Evolutionary conservation across 148 eudicot genomes (phyloP).

Genomic region (Agrostemma githago): DNA sequence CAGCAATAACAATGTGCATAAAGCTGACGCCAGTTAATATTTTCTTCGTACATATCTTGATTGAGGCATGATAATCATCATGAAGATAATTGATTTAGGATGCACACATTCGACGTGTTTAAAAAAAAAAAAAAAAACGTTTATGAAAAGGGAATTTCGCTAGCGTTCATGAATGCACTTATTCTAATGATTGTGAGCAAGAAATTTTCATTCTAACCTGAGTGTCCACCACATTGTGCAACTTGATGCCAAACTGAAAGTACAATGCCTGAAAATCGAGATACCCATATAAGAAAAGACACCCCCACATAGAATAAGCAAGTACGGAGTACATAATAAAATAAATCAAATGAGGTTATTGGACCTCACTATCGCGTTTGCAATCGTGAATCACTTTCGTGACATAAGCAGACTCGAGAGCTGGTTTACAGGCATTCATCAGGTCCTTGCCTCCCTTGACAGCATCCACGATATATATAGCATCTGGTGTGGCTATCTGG

Average conservation of each 20-base stretch:
- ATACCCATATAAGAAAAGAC: neutral
- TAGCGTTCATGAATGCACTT: too few species aligned
- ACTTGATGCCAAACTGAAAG: constrained; percentile 30
- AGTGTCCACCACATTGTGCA: constrained; percentile 30
- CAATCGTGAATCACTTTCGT: constrained; percentile 32
- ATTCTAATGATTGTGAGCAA: too few species aligned
- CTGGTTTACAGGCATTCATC: constrained; percentile 28
- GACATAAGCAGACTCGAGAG: constrained; percentile 30
- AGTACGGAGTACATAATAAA: neutral
- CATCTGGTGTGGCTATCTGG: constrained; percentile 26
- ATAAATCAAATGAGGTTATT: neutral
- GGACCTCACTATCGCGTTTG: constrained; percentile 35
- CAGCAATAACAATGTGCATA: neutral
- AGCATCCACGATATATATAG: constrained; percentile 28
- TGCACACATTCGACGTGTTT: neutral
- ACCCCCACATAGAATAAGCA: neutral
- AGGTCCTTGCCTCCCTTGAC: constrained; percentile 22
- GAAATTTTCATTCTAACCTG: constrained; percentile 20
- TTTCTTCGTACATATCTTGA: neutral
- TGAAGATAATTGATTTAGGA: neutral
- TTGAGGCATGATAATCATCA: neutral
- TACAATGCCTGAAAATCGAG: constrained; percentile 21
- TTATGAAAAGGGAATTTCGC: too few species aligned
- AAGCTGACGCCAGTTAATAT: neutral
- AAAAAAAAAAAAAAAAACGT: too few species aligned